Evolutionary conservation across 1,284 basidiomycete genomes (phyloP).

Genomic region (Inonotus hispidus): DNA sequence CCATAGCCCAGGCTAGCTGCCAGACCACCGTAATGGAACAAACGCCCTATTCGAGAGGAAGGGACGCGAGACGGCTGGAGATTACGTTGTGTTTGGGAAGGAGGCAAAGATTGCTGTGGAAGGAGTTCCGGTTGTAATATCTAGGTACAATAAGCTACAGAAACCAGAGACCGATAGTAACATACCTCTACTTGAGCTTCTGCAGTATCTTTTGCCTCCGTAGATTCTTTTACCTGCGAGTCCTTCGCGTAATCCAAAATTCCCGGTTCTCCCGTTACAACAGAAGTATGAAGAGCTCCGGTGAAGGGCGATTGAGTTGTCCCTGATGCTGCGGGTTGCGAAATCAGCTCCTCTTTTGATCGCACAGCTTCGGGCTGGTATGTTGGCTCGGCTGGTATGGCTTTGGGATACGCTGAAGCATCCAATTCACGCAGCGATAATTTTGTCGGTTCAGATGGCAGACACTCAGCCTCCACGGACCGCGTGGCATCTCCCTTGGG

Average conservation of each 20-base stretch:
- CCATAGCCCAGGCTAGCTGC: slow-evolving; percentile 71
- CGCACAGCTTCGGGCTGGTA: too few relatives aligned
- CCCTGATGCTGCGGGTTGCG: too few relatives aligned
- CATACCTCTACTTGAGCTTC: background rate
- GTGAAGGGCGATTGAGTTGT: too few relatives aligned
- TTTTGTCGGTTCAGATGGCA: too few relatives aligned
- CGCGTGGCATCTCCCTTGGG: too few relatives aligned
- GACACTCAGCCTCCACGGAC: too few relatives aligned
- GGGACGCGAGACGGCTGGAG: slow-evolving; percentile 81
- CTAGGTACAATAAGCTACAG: background rate
- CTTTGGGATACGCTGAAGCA: too few relatives aligned
- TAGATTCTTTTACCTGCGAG: background rate
- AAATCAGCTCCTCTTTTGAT: too few relatives aligned
- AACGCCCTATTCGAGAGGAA: slow-evolving; percentile 77
- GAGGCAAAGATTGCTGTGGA: background rate
- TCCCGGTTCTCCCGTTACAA: background rate
- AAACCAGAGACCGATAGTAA: background rate
- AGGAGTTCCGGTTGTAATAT: background rate
- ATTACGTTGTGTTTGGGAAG: slow-evolving; percentile 31
- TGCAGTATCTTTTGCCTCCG: background rate
- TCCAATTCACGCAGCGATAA: too few relatives aligned
- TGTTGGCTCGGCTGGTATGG: too few relatives aligned
- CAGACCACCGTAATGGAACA: slow-evolving; percentile 89
- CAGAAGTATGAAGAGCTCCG: too few relatives aligned
- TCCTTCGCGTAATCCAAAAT: background rate